A percentile compares a stretch with the other conserved stretches of the same genome.
These are phyloP conservation scores for Boletus bicolor DNA, from an alignment of 768 basidiomycete species.

Conservation along the genomic window DNA sequence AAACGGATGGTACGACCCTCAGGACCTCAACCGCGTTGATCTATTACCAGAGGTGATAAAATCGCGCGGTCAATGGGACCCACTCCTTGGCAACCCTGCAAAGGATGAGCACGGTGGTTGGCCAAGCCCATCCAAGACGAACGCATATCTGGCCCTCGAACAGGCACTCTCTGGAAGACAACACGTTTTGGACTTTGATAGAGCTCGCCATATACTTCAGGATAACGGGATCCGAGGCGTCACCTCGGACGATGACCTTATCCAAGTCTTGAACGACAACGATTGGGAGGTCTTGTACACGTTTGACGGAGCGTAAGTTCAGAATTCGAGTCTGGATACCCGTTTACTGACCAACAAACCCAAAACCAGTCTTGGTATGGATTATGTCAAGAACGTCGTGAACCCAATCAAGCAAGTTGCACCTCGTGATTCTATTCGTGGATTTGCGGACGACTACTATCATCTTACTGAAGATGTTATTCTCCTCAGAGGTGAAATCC, in stretches of 20 bases:
- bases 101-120: constrained; percentile 22
- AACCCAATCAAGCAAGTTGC: constrained; percentile 37
- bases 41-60: constrained; percentile 32
- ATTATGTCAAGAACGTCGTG: constrained; percentile 41
- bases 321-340: background rate
- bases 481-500: constrained; percentile 40
- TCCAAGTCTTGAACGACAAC: constrained; percentile 28
- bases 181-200: constrained; percentile 20
- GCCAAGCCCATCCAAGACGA: constrained; percentile 20
- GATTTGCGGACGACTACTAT: constrained; percentile 39
- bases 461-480: constrained; percentile 36
- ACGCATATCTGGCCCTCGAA: constrained; percentile 21
- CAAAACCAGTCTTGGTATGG: constrained; percentile 38
- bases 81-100: constrained; percentile 9
- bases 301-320: constrained; percentile 38
- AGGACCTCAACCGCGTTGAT: constrained; percentile 37
- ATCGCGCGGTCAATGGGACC: constrained; percentile 31
- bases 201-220: constrained; percentile 20
- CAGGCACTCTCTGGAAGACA: constrained; percentile 17
- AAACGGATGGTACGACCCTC: constrained; percentile 41
- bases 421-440: constrained; percentile 35
- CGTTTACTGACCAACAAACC: constrained; percentile 7
- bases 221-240: constrained; percentile 11
- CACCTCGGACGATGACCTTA: constrained; percentile 29
- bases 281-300: constrained; percentile 39